Evolutionary conservation across 352 stramenopile genomes (phyloP).

Genomic region (Discostella stelligera): DNA sequence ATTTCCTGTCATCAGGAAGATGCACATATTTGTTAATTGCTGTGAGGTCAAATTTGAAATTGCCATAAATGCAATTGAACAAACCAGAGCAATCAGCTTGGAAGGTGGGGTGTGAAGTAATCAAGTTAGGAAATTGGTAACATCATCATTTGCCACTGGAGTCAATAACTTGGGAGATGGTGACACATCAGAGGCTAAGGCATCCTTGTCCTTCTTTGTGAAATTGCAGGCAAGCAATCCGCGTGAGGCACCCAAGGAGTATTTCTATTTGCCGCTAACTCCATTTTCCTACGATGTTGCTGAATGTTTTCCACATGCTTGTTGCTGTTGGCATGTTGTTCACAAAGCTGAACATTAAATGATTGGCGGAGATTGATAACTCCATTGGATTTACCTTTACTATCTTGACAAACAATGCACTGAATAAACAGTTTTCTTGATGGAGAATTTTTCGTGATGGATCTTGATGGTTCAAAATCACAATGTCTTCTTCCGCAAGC

Average conservation of each 20-base stretch:
- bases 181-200: background rate
- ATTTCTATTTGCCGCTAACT: background rate
- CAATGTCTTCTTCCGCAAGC: no score
- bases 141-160: background rate
- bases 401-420: background rate
- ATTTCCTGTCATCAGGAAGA: background rate
- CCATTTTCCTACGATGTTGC: background rate
- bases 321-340: background rate
- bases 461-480: no score
- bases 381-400: background rate
- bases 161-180: background rate
- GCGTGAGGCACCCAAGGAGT: background rate
- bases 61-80: background rate
- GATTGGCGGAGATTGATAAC: background rate
- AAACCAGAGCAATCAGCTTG: background rate
- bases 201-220: background rate
- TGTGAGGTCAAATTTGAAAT: background rate
- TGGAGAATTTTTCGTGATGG: no score
- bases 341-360: background rate
- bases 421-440: no score
- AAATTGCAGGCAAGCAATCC: background rate
- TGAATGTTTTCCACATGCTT: background rate
- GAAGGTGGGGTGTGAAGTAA: background rate
- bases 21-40: background rate
- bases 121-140: background rate